These are phyloP conservation scores for Pseudohyphozyma bogoriensis DNA, from an alignment of 768 basidiomycete species.

Conservation along the genomic window DNA sequence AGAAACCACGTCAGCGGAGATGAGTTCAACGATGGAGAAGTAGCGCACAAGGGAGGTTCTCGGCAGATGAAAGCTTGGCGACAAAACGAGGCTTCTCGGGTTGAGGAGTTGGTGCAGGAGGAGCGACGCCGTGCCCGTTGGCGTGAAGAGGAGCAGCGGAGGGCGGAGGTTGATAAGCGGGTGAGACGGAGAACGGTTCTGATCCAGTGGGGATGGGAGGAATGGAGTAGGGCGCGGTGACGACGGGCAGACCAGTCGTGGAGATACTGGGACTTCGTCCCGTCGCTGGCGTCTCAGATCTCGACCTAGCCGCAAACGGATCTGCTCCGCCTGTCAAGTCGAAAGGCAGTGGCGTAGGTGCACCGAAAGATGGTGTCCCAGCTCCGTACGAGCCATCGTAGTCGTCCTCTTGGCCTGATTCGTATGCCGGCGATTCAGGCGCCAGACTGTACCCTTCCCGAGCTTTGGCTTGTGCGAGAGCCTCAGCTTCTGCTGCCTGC, in stretches of 20 bases:
- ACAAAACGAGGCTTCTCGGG: conserved; percentile 1
- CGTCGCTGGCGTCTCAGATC: not conserved
- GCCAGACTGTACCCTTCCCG: not conserved
- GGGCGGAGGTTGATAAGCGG: not conserved
- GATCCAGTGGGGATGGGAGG: not conserved
- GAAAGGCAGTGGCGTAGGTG: not conserved
- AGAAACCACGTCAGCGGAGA: not conserved
- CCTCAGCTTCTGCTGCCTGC: not conserved
- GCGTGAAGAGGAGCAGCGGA: not conserved
- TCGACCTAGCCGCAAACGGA: not conserved
- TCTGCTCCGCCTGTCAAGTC: not conserved
- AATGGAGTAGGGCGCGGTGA: not conserved
- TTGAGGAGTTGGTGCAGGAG: not conserved
- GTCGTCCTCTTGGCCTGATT: not conserved
- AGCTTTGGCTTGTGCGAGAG: not conserved
- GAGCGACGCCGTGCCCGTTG: not conserved
- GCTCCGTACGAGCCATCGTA: not conserved
- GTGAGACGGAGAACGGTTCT: not conserved
- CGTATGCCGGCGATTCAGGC: not conserved
- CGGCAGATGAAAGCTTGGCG: not conserved
- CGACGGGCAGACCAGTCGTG: not conserved
- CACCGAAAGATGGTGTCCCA: not conserved
- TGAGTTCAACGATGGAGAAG: not conserved
- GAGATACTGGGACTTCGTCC: not conserved
- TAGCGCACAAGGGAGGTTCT: conserved; percentile 5